Evolutionary conservation across 2,329 filamentous ascomycete genomes (phyloP).

Genomic region (Corinectria fuckeliana): DNA sequence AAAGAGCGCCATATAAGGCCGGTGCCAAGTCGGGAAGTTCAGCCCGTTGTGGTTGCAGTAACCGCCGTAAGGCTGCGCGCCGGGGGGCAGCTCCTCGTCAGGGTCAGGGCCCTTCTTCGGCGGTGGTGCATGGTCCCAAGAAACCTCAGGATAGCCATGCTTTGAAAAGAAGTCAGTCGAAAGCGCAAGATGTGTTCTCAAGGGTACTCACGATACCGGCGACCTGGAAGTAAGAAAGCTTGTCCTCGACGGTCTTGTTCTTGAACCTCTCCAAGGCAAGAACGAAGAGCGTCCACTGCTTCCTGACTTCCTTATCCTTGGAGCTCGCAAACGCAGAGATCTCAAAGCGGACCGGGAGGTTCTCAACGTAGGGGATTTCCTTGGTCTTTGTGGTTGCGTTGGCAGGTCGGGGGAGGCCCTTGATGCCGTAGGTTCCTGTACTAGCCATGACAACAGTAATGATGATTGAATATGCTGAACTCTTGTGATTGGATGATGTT

Average conservation of each 20-base stretch:
- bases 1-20: conserved; percentile 20
- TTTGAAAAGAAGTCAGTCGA: too few species aligned
- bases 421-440: conserved; percentile 5
- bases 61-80: conserved; percentile 8
- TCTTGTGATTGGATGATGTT: too few species aligned
- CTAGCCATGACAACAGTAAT: background rate
- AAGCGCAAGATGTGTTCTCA: too few species aligned
- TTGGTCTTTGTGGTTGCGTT: background rate
- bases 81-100: background rate
- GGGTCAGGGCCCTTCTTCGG: background rate
- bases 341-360: too few species aligned
- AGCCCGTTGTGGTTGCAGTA: conserved; percentile 23
- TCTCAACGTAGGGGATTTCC: conserved; percentile 5
- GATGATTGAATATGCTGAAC: too few species aligned
- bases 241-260: conserved; percentile 5
- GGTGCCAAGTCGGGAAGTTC: conserved; percentile 23
- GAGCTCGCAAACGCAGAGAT: background rate
- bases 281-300: conserved; percentile 19
- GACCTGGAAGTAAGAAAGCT: conserved; percentile 21
- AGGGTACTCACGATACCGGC: conserved; percentile 21
- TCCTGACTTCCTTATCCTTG: background rate
- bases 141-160: conserved; percentile 19
- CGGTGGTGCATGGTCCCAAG: conserved; percentile 6
- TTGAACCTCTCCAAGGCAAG: conserved; percentile 14
- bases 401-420: background rate